These are phyloP conservation scores for Cladochytrium replicatum DNA, from an alignment of 192 early-diverging fungal genomes.

Conservation along the genomic window DNA sequence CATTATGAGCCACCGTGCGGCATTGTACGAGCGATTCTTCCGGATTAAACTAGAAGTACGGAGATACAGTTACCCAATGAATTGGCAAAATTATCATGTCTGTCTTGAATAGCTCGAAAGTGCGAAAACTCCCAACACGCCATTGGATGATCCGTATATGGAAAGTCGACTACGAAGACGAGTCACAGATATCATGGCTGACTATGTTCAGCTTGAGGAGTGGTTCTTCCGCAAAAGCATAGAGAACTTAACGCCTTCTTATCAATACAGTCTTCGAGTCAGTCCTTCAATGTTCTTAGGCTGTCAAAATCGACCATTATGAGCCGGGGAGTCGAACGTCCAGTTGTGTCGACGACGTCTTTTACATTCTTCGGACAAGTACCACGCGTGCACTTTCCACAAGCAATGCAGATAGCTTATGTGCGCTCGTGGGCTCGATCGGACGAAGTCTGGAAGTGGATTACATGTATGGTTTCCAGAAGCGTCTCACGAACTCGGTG, in stretches of 20 bases:
- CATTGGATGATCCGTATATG: no score
- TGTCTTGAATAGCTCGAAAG: not conserved
- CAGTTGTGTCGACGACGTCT: slow-evolving; percentile 81
- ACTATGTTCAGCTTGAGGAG: slow-evolving; percentile 65
- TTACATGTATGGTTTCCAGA: slow-evolving; percentile 55
- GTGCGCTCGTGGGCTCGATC: slow-evolving; percentile 57
- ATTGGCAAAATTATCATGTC: not conserved
- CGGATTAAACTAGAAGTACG: slow-evolving; percentile 58
- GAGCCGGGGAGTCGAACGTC: slow-evolving; percentile 23
- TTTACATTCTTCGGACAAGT: slow-evolving; percentile 77
- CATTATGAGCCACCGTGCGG: slow-evolving; percentile 64
- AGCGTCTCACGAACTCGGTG: no score
- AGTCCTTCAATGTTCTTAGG: slow-evolving; percentile 23
- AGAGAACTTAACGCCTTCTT: slow-evolving; percentile 56
- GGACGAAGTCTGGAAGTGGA: slow-evolving; percentile 58
- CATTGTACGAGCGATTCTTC: slow-evolving; percentile 75
- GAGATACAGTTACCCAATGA: slow-evolving; percentile 14
- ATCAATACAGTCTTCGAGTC: not conserved
- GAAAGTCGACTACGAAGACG: no score
- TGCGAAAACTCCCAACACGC: no score
- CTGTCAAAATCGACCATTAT: slow-evolving; percentile 52
- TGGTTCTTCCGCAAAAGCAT: slow-evolving; percentile 61
- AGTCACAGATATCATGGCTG: slow-evolving; percentile 50
- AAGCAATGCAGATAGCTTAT: slow-evolving; percentile 54
- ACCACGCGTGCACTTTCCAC: slow-evolving; percentile 65